Conservation (phyloP, 306 rosid genomes). For the Medicago arabica region DNA sequence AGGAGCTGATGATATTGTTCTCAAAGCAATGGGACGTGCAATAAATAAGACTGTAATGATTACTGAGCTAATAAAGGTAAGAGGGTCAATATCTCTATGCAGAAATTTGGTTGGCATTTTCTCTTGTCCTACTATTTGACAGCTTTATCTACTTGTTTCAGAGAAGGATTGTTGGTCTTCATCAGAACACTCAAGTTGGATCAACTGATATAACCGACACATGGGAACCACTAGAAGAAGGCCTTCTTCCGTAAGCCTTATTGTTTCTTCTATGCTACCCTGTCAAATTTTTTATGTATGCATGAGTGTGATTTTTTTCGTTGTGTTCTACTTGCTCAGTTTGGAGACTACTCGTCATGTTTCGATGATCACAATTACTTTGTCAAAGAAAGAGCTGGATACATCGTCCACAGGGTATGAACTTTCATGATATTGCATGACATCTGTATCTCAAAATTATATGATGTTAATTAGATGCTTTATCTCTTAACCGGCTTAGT, state of each 20-base stretch:
- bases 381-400: conserved; percentile 72
- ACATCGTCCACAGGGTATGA: conserved; percentile 80
- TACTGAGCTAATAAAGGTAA: conserved; percentile 81
- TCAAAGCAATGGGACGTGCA: conserved; percentile 96
- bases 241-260: conserved; percentile 81
- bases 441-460: conserved; percentile 23
- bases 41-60: conserved; percentile 91
- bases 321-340: conserved; percentile 51
- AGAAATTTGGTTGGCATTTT: conserved; percentile 10
- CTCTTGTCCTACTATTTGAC: conserved; percentile 28
- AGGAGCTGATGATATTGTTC: conserved; percentile 71
- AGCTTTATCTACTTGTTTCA: conserved; percentile 47
- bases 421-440: conserved; percentile 18
- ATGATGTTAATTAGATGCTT: not conserved
- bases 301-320: conserved; percentile 11
- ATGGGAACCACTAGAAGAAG: conserved; percentile 96
- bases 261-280: conserved; percentile 28
- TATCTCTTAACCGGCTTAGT: conserved; percentile 1
- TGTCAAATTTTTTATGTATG: conserved; percentile 10
- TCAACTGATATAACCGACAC: conserved; percentile 85
- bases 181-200: conserved; percentile 75
- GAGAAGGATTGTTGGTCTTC: conserved; percentile 90
- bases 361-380: conserved; percentile 80
- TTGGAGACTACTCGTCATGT: conserved; percentile 93
- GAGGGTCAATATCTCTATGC: conserved; percentile 33